A percentile compares a stretch with the other conserved stretches of the same genome.
These are phyloP conservation scores for Hymenoscyphus albidus DNA, from an alignment of 2,329 filamentous ascomycete genomes.

Conservation along the genomic window DNA sequence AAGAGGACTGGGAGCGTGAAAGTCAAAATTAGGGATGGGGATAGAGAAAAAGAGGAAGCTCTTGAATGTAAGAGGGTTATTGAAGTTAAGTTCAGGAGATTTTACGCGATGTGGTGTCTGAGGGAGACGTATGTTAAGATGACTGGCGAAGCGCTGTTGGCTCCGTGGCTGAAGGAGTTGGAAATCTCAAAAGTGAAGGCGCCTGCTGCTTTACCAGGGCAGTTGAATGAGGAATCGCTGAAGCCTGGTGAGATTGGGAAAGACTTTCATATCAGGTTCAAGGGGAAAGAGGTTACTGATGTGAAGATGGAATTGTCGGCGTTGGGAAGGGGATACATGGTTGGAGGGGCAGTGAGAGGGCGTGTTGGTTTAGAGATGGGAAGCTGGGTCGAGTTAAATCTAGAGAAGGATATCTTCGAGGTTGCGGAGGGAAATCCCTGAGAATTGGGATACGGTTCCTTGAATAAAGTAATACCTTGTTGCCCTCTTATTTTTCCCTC, in stretches of 20 bases:
- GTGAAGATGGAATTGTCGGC: constrained; percentile 32
- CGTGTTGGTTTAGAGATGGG: constrained; percentile 11
- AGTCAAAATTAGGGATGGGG: constrained; percentile 14
- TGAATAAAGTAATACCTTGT: no score
- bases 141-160: constrained; percentile 72
- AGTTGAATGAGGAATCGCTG: constrained; percentile 18
- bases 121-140: constrained; percentile 82
- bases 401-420: constrained; percentile 27
- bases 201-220: constrained; percentile 17
- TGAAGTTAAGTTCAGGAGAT: constrained; percentile 62
- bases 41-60: constrained; percentile 17
- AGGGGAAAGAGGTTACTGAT: constrained; percentile 25
- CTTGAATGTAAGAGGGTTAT: constrained; percentile 39
- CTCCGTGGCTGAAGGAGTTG: constrained; percentile 66
- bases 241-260: constrained; percentile 22
- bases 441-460: background rate
- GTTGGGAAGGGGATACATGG: constrained; percentile 32
- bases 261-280: constrained; percentile 28
- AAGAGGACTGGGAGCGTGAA: constrained; percentile 22
- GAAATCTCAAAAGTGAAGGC: constrained; percentile 59
- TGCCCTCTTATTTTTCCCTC: no score
- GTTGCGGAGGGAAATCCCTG: constrained; percentile 21
- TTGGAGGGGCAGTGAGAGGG: constrained; percentile 26
- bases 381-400: constrained; percentile 19
- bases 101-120: constrained; percentile 76